Evolutionary conservation across 192 early-diverging fungal genomes (phyloP).

Genomic region (Pilobolus umbonatus): DNA sequence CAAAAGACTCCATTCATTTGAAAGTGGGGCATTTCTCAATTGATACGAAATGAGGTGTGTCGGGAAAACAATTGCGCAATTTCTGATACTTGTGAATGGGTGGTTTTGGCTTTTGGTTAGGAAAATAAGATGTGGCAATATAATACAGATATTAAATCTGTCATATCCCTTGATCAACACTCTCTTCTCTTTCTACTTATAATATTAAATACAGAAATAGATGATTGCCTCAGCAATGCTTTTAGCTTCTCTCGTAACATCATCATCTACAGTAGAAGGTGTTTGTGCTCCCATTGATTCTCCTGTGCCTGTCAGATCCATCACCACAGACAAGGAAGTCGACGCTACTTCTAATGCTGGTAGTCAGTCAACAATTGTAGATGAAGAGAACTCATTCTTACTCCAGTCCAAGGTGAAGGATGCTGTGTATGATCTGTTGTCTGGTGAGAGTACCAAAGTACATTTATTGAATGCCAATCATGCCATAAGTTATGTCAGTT

Average conservation of each 20-base stretch:
- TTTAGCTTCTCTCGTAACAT: conserved; percentile 32
- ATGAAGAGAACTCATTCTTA: conserved; percentile 19
- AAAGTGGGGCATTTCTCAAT: no score
- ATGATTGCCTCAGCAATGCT: conserved; percentile 36
- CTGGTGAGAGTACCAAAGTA: conserved; percentile 3
- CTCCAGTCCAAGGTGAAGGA: conserved; percentile 11
- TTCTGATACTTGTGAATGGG: conserved; percentile 19
- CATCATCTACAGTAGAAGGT: not conserved
- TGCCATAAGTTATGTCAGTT: conserved; percentile 70
- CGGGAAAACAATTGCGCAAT: conserved; percentile 31
- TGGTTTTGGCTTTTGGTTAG: conserved; percentile 14
- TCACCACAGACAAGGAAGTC: conserved; percentile 2
- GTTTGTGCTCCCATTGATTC: conserved; percentile 14
- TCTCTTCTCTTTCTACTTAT: conserved; percentile 1
- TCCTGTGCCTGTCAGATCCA: conserved; percentile 13
- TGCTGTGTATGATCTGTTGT: conserved; percentile 25
- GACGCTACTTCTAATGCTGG: conserved; percentile 17
- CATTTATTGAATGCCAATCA: conserved; percentile 53
- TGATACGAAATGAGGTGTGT: conserved; percentile 10
- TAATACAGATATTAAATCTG: not conserved
- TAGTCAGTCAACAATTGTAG: conserved; percentile 33
- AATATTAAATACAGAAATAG: conserved; percentile 1
- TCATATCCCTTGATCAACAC: conserved; percentile 1
- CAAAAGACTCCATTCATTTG: no score
- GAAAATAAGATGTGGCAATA: not conserved